These are phyloP conservation scores for Rhododendron ovatum DNA, from an alignment of 148 eudicot species.

Conservation along the genomic window DNA sequence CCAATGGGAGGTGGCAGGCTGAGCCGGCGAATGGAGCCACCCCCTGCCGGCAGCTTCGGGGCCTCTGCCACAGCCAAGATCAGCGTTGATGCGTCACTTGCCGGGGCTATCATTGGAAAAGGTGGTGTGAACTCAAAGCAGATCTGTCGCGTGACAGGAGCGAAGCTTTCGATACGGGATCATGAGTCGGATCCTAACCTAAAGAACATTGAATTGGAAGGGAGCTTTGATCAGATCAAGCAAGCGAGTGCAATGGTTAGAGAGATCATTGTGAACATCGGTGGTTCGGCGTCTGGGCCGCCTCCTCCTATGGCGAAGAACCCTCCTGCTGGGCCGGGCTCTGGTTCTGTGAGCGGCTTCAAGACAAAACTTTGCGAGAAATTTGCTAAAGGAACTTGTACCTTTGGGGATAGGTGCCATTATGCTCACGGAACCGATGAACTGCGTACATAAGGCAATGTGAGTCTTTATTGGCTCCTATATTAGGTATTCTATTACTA, in stretches of 20 bases:
- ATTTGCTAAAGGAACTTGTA: conserved; percentile 68
- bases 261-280: conserved; percentile 59
- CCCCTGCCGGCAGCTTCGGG: conserved; percentile 54
- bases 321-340: conserved; percentile 11
- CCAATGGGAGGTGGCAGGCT: conserved; percentile 31
- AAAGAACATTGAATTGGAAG: conserved; percentile 80
- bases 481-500: background rate
- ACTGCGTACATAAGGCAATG: conserved; percentile 39
- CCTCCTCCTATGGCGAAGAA: conserved; percentile 6
- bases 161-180: conserved; percentile 66
- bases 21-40: conserved; percentile 47
- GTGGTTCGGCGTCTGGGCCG: conserved; percentile 34
- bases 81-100: conserved; percentile 68
- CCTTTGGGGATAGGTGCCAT: conserved; percentile 79
- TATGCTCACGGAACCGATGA: conserved; percentile 83
- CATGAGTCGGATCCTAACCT: conserved; percentile 69
- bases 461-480: background rate
- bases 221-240: conserved; percentile 81
- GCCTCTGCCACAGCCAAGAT: conserved; percentile 75
- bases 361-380: conserved; percentile 83
- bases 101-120: conserved; percentile 85
- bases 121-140: conserved; percentile 78
- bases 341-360: conserved; percentile 39
- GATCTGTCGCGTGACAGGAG: conserved; percentile 74
- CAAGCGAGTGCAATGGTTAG: conserved; percentile 83